Evolutionary conservation across 2,329 filamentous ascomycete species (phyloP).

Genomic region (Aspergillus fischeri): DNA sequence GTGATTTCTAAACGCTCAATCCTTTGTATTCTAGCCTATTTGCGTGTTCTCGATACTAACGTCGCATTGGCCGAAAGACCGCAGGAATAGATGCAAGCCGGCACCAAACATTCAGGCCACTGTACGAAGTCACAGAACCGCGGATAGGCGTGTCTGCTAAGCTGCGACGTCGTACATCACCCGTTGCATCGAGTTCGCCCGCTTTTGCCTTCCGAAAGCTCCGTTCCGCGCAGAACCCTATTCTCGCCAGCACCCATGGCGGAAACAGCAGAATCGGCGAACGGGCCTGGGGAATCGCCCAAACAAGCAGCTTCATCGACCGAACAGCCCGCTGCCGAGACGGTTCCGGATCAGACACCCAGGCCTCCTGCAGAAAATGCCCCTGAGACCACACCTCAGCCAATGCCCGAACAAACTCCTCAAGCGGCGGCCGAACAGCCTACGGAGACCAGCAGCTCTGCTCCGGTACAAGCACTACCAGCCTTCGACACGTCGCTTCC

Average conservation of each 20-base stretch:
- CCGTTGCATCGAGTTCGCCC: background rate
- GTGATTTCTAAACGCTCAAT: background rate
- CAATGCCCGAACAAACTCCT: background rate
- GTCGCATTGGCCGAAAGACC: background rate
- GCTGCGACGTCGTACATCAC: background rate
- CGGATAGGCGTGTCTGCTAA: background rate
- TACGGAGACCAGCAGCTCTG: background rate
- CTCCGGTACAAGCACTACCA: conserved; percentile 11
- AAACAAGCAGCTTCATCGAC: conserved; percentile 11
- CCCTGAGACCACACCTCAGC: background rate
- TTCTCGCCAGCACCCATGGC: conserved; percentile 12
- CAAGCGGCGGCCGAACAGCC: background rate
- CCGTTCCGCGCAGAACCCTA: background rate
- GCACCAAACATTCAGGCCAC: background rate
- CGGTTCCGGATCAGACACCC: background rate
- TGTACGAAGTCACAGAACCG: background rate
- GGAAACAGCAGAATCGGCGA: conserved; percentile 16
- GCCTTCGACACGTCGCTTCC: conserved; percentile 22
- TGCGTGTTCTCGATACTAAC: background rate
- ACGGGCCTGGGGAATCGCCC: conserved; percentile 16
- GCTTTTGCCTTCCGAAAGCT: background rate
- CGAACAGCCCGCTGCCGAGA: conserved; percentile 1
- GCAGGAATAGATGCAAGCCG: background rate
- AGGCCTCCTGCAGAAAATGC: background rate
- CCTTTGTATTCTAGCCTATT: background rate